Conservation (phyloP, 768 basidiomycete species). For the Neoboletus brunneissimus region DNA sequence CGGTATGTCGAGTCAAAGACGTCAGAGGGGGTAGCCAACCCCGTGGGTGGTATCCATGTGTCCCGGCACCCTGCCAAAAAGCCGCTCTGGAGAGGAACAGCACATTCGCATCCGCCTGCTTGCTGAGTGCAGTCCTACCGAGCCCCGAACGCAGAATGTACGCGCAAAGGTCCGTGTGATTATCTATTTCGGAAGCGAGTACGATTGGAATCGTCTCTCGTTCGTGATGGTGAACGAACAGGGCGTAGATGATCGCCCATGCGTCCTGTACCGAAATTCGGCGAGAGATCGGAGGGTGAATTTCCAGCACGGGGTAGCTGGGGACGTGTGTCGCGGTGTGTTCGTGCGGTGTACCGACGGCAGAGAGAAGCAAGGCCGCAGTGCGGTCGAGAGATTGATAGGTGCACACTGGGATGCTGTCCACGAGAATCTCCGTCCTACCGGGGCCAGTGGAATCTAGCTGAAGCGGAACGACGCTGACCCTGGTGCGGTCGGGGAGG, state of each 20-base stretch:
- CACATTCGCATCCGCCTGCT: conserved; percentile 17
- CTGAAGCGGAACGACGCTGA: neutral
- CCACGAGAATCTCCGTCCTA: conserved; percentile 4
- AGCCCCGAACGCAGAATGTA: conserved; percentile 44
- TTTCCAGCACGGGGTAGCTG: conserved; percentile 18
- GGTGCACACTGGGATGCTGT: conserved; percentile 10
- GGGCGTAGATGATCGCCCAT: conserved; percentile 42
- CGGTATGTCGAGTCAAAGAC: conserved; percentile 24
- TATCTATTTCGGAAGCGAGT: conserved; percentile 28
- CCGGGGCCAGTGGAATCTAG: too few relatives aligned
- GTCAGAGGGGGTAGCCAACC: conserved; percentile 35
- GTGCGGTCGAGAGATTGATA: conserved; percentile 11
- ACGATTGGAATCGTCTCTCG: conserved; percentile 42
- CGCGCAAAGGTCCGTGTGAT: conserved; percentile 30
- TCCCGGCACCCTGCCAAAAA: conserved; percentile 54
- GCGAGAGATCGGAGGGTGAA: neutral
- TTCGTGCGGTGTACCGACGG: conserved; percentile 21
- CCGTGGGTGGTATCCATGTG: conserved; percentile 27
- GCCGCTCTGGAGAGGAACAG: conserved; percentile 41
- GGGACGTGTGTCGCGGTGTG: conserved; percentile 20
- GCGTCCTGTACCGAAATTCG: conserved; percentile 31
- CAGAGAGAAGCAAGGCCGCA: conserved; percentile 14
- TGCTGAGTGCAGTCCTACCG: conserved; percentile 10
- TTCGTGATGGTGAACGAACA: conserved; percentile 39
- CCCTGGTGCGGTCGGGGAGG: conserved; percentile 17